These are phyloP conservation scores for Carex pumila DNA, from an alignment of 176 grass and related monocot genomes.

Conservation along the genomic window DNA sequence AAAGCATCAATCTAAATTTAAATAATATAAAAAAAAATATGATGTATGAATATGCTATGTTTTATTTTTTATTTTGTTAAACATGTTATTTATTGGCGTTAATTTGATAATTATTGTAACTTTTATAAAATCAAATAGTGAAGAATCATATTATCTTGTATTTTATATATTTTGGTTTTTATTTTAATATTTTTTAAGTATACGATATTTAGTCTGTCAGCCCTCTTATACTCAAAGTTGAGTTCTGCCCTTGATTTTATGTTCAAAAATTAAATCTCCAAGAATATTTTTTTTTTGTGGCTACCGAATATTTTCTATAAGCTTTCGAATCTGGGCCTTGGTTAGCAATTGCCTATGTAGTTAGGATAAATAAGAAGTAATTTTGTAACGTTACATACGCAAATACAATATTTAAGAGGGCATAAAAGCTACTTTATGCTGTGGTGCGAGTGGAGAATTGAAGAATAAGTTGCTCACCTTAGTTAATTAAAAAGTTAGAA, in stretches of 20 bases:
- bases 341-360: not conserved
- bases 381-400: not conserved
- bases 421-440: conserved; percentile 1
- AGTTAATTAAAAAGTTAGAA: not conserved
- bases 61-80: too few relatives aligned
- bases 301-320: not conserved
- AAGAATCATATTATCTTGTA: too few relatives aligned
- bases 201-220: too few relatives aligned
- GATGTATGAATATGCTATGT: too few relatives aligned
- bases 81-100: too few relatives aligned
- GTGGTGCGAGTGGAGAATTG: not conserved
- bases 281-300: not conserved
- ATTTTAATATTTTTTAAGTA: too few relatives aligned
- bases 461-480: not conserved
- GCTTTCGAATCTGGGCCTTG: not conserved
- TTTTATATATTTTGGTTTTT: too few relatives aligned
- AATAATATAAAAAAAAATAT: too few relatives aligned
- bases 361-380: not conserved
- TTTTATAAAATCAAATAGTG: too few relatives aligned
- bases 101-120: too few relatives aligned
- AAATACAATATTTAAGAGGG: not conserved
- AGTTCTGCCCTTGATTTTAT: not conserved
- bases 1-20: too few relatives aligned
- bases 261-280: not conserved
- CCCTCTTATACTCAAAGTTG: too few relatives aligned